Conservation (phyloP, 2,329 filamentous ascomycete species). For the Periconia sp. region DNA sequence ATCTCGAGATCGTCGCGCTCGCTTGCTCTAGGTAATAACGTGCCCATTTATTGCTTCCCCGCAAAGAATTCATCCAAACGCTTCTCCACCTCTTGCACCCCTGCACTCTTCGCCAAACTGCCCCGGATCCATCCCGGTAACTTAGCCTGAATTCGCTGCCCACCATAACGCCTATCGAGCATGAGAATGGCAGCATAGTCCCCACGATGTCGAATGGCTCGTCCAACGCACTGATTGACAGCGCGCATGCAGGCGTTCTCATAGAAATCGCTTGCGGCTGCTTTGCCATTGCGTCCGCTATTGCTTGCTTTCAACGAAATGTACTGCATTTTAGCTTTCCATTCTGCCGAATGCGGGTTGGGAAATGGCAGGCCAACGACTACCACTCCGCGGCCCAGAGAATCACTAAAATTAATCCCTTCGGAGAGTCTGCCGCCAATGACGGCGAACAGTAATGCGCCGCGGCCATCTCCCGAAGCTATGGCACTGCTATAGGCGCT, state of each 20-base stretch:
- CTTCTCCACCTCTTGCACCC: conserved; percentile 52
- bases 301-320: conserved; percentile 68
- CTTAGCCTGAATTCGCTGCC: conserved; percentile 74
- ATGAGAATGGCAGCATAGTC: conserved; percentile 93
- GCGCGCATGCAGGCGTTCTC: conserved; percentile 96
- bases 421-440: conserved; percentile 95
- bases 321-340: conserved; percentile 90
- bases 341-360: conserved; percentile 86
- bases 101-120: conserved; percentile 59
- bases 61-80: conserved; percentile 46
- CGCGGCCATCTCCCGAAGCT: conserved; percentile 54
- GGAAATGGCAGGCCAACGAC: conserved; percentile 94
- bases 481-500: conserved; percentile 75
- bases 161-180: conserved; percentile 80
- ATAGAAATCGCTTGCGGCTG: conserved; percentile 76
- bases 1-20: conserved; percentile 3
- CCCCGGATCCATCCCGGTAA: conserved; percentile 87
- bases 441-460: conserved; percentile 85
- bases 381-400: conserved; percentile 84
- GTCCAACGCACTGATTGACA: conserved; percentile 94
- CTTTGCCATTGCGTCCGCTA: conserved; percentile 46
- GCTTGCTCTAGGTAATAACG: background rate
- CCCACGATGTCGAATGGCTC: conserved; percentile 83
- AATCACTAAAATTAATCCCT: conserved; percentile 97
- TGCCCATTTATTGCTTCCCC: conserved; percentile 26